Evolutionary conservation across 495 filamentous ascomycete genomes (phyloP).

Genomic region (Xylaria palmicola): DNA sequence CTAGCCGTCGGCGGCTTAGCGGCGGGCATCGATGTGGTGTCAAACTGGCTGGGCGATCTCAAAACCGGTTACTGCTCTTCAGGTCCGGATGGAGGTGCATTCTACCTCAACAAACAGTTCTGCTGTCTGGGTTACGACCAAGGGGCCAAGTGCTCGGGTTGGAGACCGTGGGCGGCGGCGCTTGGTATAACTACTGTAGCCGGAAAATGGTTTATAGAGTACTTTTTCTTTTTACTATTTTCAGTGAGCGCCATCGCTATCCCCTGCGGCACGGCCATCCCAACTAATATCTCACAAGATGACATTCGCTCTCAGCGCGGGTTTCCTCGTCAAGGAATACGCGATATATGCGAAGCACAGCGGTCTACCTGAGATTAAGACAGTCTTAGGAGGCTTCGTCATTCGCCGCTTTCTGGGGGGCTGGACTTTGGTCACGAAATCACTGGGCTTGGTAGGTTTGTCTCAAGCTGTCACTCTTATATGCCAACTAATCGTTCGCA

Average conservation of each 20-base stretch:
- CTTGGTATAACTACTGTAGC: slow-evolving; percentile 61
- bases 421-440: slow-evolving; percentile 94
- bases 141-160: slow-evolving; percentile 72
- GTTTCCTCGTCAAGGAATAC: slow-evolving; percentile 77
- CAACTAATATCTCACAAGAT: slow-evolving; percentile 51
- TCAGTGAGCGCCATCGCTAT: slow-evolving; percentile 56
- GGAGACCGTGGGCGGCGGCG: slow-evolving; percentile 80
- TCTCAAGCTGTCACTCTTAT: not conserved
- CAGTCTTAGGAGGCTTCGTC: slow-evolving; percentile 90
- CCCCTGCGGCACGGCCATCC: not conserved
- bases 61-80: slow-evolving; percentile 87
- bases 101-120: slow-evolving; percentile 87
- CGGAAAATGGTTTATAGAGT: slow-evolving; percentile 78
- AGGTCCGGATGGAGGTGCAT: slow-evolving; percentile 71
- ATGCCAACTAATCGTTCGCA: slow-evolving; percentile 36
- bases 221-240: slow-evolving; percentile 78
- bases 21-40: slow-evolving; percentile 86
- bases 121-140: slow-evolving; percentile 91
- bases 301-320: slow-evolving; percentile 76
- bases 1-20: slow-evolving; percentile 80
- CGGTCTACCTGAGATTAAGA: slow-evolving; percentile 98
- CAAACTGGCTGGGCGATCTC: slow-evolving; percentile 89
- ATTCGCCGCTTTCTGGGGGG: slow-evolving; percentile 86
- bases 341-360: slow-evolving; percentile 91
- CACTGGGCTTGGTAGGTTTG: slow-evolving; percentile 74